A percentile compares a stretch with the other conserved stretches of the same genome.
These are phyloP conservation scores for Irpex rosettiformis DNA, from an alignment of 1,284 basidiomycete genomes.

Conservation along the genomic window DNA sequence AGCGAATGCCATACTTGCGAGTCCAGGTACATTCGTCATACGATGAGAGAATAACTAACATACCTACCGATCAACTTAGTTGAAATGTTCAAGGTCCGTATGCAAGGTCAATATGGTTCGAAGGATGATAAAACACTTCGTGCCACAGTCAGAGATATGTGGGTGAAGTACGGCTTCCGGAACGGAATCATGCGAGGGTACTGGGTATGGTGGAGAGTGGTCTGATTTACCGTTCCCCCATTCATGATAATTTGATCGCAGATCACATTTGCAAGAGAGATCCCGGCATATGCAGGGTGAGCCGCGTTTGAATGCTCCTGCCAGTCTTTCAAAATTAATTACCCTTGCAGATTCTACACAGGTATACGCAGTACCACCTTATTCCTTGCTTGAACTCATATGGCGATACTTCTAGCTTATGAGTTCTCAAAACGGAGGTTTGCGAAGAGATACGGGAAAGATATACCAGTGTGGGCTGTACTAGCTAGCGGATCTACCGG, in stretches of 20 bases:
- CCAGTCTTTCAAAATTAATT: background rate
- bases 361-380: slow-evolving; percentile 37
- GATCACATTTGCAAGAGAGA: slow-evolving; percentile 91
- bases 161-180: slow-evolving; percentile 78
- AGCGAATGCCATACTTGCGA: slow-evolving; percentile 83
- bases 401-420: slow-evolving; percentile 55
- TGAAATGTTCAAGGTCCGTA: slow-evolving; percentile 92
- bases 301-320: slow-evolving; percentile 13
- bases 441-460: slow-evolving; percentile 51
- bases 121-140: slow-evolving; percentile 75
- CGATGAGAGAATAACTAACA: background rate
- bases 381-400: background rate
- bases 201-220: slow-evolving; percentile 58
- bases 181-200: slow-evolving; percentile 95
- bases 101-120: slow-evolving; percentile 91
- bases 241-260: slow-evolving; percentile 26
- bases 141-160: slow-evolving; percentile 77
- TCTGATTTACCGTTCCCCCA: background rate
- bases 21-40: slow-evolving; percentile 61
- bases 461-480: slow-evolving; percentile 87
- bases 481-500: slow-evolving; percentile 86
- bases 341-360: slow-evolving; percentile 59
- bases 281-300: slow-evolving; percentile 92
- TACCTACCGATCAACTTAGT: slow-evolving; percentile 38
- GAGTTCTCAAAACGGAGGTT: slow-evolving; percentile 87